These are phyloP conservation scores for Chytriomyces sp. DNA, from an alignment of 192 early-diverging fungal species.

Conservation along the genomic window DNA sequence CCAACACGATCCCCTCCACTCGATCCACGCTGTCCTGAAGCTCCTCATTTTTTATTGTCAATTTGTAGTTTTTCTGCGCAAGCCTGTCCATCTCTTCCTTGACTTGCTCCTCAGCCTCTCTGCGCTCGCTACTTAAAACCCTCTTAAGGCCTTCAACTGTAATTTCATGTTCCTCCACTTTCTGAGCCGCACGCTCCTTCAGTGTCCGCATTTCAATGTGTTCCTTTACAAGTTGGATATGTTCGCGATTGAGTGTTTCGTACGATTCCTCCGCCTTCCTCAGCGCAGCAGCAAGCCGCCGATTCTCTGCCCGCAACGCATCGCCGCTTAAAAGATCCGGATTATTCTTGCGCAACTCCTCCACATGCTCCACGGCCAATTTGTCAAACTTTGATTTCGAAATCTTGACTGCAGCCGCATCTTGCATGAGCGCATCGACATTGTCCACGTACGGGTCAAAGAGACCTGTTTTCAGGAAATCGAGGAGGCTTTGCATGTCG, in stretches of 20 bases:
- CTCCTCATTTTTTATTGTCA: constrained; percentile 57
- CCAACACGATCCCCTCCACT: constrained; percentile 28
- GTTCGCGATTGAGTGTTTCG: constrained; percentile 74
- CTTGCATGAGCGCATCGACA: constrained; percentile 74
- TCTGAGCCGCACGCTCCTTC: constrained; percentile 48
- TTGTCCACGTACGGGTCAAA: constrained; percentile 84
- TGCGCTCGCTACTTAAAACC: constrained; percentile 58
- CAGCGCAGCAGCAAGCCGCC: constrained; percentile 64
- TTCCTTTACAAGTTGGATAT: constrained; percentile 71
- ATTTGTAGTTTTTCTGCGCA: constrained; percentile 82
- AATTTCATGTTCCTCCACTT: constrained; percentile 55
- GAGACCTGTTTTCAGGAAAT: constrained; percentile 88
- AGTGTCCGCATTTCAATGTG: constrained; percentile 51
- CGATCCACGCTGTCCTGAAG: constrained; percentile 48
- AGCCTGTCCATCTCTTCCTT: constrained; percentile 80
- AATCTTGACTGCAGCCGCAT: constrained; percentile 80
- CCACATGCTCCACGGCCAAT: constrained; percentile 73
- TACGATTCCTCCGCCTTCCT: constrained; percentile 66
- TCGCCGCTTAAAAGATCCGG: constrained; percentile 76
- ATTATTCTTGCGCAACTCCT: constrained; percentile 66
- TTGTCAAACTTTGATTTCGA: constrained; percentile 70
- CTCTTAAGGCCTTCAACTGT: constrained; percentile 67
- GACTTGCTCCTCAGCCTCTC: constrained; percentile 66
- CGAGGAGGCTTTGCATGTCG: constrained; percentile 82
- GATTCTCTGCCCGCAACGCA: constrained; percentile 70